Base-by-base conservation (phyloP, 2,329 filamentous ascomycete genomes). In the Fusarium goolgardi region DNA sequence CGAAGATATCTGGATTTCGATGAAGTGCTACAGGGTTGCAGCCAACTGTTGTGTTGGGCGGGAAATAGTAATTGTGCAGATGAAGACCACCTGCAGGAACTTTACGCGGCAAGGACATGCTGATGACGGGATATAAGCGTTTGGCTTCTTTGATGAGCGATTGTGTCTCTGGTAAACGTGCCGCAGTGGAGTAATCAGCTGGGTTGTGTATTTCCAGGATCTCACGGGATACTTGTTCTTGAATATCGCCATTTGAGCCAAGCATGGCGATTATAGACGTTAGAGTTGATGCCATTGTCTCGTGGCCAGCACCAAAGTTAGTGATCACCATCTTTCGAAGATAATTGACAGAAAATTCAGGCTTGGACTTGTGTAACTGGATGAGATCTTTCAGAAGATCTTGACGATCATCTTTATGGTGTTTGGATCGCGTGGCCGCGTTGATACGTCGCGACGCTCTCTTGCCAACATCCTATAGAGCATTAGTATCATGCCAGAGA, bases 231-330 rank as follows among this genome's bases (percentile, higher is more conserved):
- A 83, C 76, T 4, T 66, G 73, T 1, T 57, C 25, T 41, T 81
- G 80, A 1, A 79, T 73, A 0, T 72, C 67, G 0, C 68, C 39
- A 31, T 83, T 77, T 0, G 79, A 78, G 2, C 79, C 83, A 25
- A 87, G 76, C 78, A 84, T 80, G 46, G 82, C 76, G 46, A 87
- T 71, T 23, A 80, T 76, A 5, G 84, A 81, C 1, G 84, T 86
- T 9, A 86, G 70, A 0, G 84, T 84, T 1, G 84, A 84, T 13
- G 83, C 83, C 77, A 85, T 79, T 0, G 84, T 86, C 68, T 86
- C 84, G 60, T 86, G 84, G 0, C 84, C 84, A 2, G 84, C 84
- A 13, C 84, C 84, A 66, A 86, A 86, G 64, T 86, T 86, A 3
- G 84, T 86, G 4, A 85, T 77, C 4, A 82, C 83, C 78, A 86